Percentiles rank a stretch among this genome's conserved stretches.
These are phyloP conservation scores for Leavenworthia alabamica DNA, from an alignment of 345 rosid species.

Conservation along the genomic window DNA sequence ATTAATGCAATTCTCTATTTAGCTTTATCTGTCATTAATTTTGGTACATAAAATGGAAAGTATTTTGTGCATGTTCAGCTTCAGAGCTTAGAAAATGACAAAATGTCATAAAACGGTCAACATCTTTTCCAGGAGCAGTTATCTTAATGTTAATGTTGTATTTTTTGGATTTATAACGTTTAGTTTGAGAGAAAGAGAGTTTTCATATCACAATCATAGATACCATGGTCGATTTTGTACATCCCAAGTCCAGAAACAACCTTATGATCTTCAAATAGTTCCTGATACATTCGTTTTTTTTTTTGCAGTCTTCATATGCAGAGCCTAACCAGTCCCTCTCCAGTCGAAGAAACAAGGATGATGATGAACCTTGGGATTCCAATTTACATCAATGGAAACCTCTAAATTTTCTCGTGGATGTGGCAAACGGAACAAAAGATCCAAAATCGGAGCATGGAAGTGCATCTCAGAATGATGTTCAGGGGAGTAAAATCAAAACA, in stretches of 20 bases:
- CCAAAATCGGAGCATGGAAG: constrained; percentile 35
- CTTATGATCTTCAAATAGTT: background rate
- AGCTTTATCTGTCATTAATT: no score
- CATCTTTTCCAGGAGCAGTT: background rate
- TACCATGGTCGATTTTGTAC: background rate
- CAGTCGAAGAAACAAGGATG: constrained; percentile 37
- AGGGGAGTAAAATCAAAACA: constrained; percentile 38
- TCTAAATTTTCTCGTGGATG: constrained; percentile 87
- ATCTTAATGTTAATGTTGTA: background rate
- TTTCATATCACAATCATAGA: background rate
- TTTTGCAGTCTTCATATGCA: constrained; percentile 40
- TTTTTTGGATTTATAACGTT: background rate
- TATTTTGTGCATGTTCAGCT: constrained; percentile 6
- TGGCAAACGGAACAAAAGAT: constrained; percentile 76
- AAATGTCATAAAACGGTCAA: background rate
- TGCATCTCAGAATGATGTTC: constrained; percentile 37
- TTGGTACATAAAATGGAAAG: no score
- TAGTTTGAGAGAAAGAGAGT: background rate
- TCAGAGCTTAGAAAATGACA: background rate
- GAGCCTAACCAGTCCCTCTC: constrained; percentile 39
- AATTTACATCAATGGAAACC: constrained; percentile 82
- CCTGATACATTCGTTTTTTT: background rate
- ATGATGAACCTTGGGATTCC: constrained; percentile 49
- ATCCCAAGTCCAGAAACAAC: background rate
- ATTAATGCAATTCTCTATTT: constrained; percentile 8